These are phyloP conservation scores for Graphium sp. DNA, from an alignment of 2,329 filamentous ascomycete genomes.

Conservation along the genomic window DNA sequence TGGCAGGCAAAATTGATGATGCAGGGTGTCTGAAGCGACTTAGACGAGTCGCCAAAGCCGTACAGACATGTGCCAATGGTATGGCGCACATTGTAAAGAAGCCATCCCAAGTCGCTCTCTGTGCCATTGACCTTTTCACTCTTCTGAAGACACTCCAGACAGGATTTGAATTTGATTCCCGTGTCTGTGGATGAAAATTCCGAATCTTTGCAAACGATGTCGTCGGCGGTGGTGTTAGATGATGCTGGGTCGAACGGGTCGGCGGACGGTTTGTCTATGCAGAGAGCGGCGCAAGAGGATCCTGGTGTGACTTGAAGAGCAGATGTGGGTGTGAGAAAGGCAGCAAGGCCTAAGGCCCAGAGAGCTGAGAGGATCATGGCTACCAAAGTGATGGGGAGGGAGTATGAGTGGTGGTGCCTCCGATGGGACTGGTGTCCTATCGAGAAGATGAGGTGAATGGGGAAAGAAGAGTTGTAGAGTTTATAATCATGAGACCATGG, in stretches of 20 bases:
- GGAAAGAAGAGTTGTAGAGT: not conserved
- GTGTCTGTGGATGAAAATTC: conserved; percentile 17
- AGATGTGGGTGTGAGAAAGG: not conserved
- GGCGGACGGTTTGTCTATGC: conserved; percentile 19
- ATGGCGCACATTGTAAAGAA: conserved; percentile 32
- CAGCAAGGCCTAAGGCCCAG: too few relatives aligned
- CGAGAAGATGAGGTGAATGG: not conserved
- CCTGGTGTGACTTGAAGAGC: conserved; percentile 30
- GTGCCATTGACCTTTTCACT: conserved; percentile 20
- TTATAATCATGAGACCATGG: not conserved
- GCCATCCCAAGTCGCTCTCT: conserved; percentile 26
- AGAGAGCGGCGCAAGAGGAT: conserved; percentile 30
- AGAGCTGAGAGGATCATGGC: not conserved
- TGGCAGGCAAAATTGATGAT: conserved; percentile 21
- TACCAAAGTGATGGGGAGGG: too few relatives aligned
- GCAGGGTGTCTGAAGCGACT: conserved; percentile 21
- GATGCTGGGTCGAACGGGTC: conserved; percentile 15
- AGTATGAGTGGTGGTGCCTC: too few relatives aligned
- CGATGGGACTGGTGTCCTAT: too few relatives aligned
- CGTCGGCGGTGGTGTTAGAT: conserved; percentile 23
- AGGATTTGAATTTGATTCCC: conserved; percentile 29
- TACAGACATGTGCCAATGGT: conserved; percentile 29
- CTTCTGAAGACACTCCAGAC: conserved; percentile 26
- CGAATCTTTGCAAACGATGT: conserved; percentile 27
- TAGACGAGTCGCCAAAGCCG: conserved; percentile 11